A percentile compares a stretch with the other conserved stretches of the same genome.
Evolutionary conservation across 148 eudicot genomes (phyloP).

Genomic region (Fagopyrum esculentum): DNA sequence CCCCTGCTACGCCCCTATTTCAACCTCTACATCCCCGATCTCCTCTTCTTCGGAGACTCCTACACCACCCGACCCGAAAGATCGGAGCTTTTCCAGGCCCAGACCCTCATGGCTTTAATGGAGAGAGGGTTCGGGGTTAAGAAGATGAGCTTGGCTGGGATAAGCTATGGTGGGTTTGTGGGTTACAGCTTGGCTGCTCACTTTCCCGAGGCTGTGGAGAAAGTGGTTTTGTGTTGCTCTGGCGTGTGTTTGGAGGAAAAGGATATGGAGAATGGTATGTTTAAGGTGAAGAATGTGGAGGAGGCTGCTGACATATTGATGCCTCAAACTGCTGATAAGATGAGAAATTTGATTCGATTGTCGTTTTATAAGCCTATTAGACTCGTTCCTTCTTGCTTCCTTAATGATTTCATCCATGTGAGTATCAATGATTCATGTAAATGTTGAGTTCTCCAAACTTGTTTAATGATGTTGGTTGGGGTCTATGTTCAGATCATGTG

Average conservation of each 20-base stretch:
- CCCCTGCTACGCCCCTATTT: conserved; percentile 21
- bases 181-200: conserved; percentile 50
- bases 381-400: conserved; percentile 39
- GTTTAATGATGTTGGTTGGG: too few species aligned
- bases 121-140: conserved; percentile 20
- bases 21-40: conserved; percentile 52
- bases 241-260: conserved; percentile 49
- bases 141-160: conserved; percentile 37
- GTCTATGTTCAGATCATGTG: conserved; percentile 53
- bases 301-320: conserved; percentile 34
- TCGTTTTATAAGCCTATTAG: conserved; percentile 38
- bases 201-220: conserved; percentile 33
- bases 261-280: conserved; percentile 43
- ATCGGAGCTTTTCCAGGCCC: conserved; percentile 49
- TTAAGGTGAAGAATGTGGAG: conserved; percentile 31
- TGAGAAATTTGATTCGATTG: conserved; percentile 35
- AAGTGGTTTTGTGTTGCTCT: conserved; percentile 30
- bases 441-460: neutral
- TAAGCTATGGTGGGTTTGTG: conserved; percentile 62
- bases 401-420: conserved; percentile 51
- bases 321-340: conserved; percentile 38
- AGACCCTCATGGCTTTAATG: conserved; percentile 31
- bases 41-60: conserved; percentile 50
- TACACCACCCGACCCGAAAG: conserved; percentile 39
- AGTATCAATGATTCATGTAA: conserved; percentile 16